phyloP scores from a whole-genome alignment of 2,329 filamentous ascomycete species.

The Phialophora macrospora region DNA sequence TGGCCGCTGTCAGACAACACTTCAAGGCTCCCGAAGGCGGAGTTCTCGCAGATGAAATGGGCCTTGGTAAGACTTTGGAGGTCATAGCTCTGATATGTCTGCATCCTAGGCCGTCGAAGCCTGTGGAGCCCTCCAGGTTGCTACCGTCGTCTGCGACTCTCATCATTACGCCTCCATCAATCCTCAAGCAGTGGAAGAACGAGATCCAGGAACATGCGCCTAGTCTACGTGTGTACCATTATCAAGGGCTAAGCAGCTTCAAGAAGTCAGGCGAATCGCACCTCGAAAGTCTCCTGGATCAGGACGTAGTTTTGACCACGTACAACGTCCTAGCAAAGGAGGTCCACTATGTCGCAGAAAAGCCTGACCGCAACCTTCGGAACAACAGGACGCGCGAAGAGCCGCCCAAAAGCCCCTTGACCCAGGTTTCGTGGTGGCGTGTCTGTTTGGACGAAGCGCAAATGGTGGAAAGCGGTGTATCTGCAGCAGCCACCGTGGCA shows the following conservation, averaged over 20 bases:
- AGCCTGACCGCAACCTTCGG: slow-evolving; percentile 72
- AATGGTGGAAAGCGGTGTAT: slow-evolving; percentile 90
- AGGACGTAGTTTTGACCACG: slow-evolving; percentile 66
- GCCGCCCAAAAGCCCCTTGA: slow-evolving; percentile 73
- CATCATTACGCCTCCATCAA: slow-evolving; percentile 66
- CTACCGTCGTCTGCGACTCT: slow-evolving; percentile 60
- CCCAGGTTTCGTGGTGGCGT: slow-evolving; percentile 86
- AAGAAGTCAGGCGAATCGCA: slow-evolving; percentile 46
- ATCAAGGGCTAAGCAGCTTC: slow-evolving; percentile 57
- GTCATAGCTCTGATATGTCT: slow-evolving; percentile 54
- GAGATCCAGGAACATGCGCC: slow-evolving; percentile 65
- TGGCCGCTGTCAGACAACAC: slow-evolving; percentile 43
- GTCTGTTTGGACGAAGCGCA: slow-evolving; percentile 74
- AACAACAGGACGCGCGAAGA: slow-evolving; percentile 64
- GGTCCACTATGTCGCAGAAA: slow-evolving; percentile 73
- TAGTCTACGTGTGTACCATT: slow-evolving; percentile 60
- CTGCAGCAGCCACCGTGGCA: slow-evolving; percentile 79
- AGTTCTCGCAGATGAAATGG: slow-evolving; percentile 58
- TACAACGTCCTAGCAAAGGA: slow-evolving; percentile 76
- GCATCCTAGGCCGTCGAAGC: slow-evolving; percentile 42
- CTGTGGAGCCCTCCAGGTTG: slow-evolving; percentile 39
- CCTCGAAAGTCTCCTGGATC: slow-evolving; percentile 52
- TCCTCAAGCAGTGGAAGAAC: slow-evolving; percentile 67
- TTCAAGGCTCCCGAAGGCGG: slow-evolving; percentile 48
- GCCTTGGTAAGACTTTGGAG: slow-evolving; percentile 57